These are phyloP conservation scores for Picochlorum sp. DNA, from an alignment of 139 green algal genomes.

Conservation along the genomic window DNA sequence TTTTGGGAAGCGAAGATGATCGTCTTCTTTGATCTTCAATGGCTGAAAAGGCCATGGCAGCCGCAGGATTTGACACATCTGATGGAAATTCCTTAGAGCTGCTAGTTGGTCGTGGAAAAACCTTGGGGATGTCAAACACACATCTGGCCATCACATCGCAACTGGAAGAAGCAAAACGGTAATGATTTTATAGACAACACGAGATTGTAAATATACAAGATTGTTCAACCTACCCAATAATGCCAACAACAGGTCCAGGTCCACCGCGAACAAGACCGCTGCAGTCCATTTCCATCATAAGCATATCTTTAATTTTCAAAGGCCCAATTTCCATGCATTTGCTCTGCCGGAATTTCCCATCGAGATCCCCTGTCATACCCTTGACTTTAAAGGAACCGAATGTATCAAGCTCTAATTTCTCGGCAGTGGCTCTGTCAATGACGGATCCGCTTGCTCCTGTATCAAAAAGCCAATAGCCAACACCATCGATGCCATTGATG, in stretches of 20 bases:
- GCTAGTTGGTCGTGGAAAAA: background rate
- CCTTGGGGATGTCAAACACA: slow-evolving; percentile 23
- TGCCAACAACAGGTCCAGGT: slow-evolving; percentile 22
- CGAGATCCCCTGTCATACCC: slow-evolving; percentile 16
- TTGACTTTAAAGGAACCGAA: slow-evolving; percentile 26
- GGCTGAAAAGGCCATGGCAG: slow-evolving; percentile 7
- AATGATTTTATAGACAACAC: background rate
- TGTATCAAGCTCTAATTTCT: slow-evolving; percentile 16
- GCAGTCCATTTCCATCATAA: slow-evolving; percentile 25
- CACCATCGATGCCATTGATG: slow-evolving; percentile 11
- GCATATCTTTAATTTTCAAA: slow-evolving; percentile 5
- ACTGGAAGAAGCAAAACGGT: slow-evolving; percentile 1
- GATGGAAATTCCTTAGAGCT: background rate
- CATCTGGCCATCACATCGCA: slow-evolving; percentile 28
- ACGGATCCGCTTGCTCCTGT: slow-evolving; percentile 30
- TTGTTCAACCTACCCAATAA: slow-evolving; percentile 13
- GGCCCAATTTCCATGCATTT: slow-evolving; percentile 14
- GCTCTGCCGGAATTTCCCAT: slow-evolving; percentile 9
- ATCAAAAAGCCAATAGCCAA: slow-evolving; percentile 29
- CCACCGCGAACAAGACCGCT: slow-evolving; percentile 14
- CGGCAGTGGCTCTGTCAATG: slow-evolving; percentile 14
- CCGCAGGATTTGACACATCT: slow-evolving; percentile 6
- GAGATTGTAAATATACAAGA: too few relatives aligned
- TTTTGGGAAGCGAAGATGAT: background rate
- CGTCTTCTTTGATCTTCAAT: too few relatives aligned